A percentile compares a stretch with the other conserved stretches of the same genome.
Evolutionary conservation across 768 basidiomycete species (phyloP).

Genomic region (Phlebiopsis gigantea): DNA sequence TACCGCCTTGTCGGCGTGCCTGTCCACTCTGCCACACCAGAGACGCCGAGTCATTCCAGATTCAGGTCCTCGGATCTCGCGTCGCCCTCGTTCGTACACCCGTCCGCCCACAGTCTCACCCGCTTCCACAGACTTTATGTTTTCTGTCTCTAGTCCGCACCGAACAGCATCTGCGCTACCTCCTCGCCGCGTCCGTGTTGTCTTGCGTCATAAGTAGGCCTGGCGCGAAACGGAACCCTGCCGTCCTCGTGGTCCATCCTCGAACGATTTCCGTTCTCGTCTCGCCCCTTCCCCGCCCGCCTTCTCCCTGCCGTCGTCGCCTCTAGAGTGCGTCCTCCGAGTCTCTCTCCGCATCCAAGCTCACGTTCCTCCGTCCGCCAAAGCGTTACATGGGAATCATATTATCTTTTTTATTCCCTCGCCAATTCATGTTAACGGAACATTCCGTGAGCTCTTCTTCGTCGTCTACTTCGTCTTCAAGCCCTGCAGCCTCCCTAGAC

Average conservation of each 20-base stretch:
- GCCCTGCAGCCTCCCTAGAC: constrained; percentile 11
- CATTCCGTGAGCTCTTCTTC: constrained; percentile 15
- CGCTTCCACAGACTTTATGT: constrained; percentile 15
- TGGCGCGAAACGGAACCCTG: constrained; percentile 3
- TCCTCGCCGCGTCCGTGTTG: constrained; percentile 10
- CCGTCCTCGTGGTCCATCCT: constrained; percentile 17
- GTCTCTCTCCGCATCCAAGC: neutral
- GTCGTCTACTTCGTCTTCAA: constrained; percentile 20
- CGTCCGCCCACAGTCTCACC: constrained; percentile 5
- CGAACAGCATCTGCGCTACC: constrained; percentile 12
- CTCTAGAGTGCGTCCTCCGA: constrained; percentile 1
- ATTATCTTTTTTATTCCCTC: constrained; percentile 25
- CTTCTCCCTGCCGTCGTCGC: constrained; percentile 8
- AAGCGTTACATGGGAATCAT: constrained; percentile 26
- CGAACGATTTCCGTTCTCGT: constrained; percentile 14
- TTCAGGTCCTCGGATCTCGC: constrained; percentile 3
- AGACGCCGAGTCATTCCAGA: neutral
- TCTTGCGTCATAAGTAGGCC: constrained; percentile 17
- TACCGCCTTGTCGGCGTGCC: neutral
- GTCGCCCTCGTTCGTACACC: constrained; percentile 5
- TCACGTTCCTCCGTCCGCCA: constrained; percentile 3
- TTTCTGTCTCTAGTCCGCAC: constrained; percentile 17
- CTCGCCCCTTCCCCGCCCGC: constrained; percentile 13
- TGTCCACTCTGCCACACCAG: neutral
- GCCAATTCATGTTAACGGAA: constrained; percentile 24